A percentile compares a stretch with the other conserved stretches of the same genome.
These are phyloP conservation scores for Zopfia rhizophila DNA, from an alignment of 2,329 filamentous ascomycete species.

Conservation along the genomic window DNA sequence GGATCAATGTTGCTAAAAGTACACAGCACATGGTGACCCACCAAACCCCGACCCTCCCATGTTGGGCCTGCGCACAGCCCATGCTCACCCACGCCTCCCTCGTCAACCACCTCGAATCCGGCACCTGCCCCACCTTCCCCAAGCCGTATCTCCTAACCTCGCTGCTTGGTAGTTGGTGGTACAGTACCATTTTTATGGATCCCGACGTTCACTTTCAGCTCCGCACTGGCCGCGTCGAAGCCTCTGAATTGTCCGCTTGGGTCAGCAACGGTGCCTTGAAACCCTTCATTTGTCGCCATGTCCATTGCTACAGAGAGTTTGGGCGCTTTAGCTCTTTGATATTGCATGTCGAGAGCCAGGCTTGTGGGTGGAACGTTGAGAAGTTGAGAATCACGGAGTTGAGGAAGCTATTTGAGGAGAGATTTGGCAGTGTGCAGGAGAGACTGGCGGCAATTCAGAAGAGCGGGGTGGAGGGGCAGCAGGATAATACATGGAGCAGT, in stretches of 20 bases:
- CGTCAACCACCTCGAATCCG: constrained; percentile 58
- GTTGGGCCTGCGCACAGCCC: constrained; percentile 37
- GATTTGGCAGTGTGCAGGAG: no score
- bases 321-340: constrained; percentile 37
- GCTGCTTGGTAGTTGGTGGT: constrained; percentile 46
- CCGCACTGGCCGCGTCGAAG: constrained; percentile 34
- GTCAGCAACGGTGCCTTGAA: constrained; percentile 34
- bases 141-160: constrained; percentile 57
- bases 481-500: no score
- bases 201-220: constrained; percentile 45
- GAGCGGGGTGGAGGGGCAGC: no score
- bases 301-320: constrained; percentile 38
- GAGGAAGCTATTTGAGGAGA: constrained; percentile 22
- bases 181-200: constrained; percentile 47
- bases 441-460: no score
- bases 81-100: constrained; percentile 39
- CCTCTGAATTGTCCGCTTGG: constrained; percentile 34
- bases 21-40: constrained; percentile 45
- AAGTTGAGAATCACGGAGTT: constrained; percentile 35
- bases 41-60: constrained; percentile 27
- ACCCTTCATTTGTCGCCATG: constrained; percentile 43
- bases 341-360: constrained; percentile 40
- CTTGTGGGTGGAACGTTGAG: constrained; percentile 39
- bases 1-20: constrained; percentile 5
- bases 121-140: constrained; percentile 75